phyloP scores from a whole-genome alignment of 805 yeast species.

The Grigorovia yakushimaensis region DNA sequence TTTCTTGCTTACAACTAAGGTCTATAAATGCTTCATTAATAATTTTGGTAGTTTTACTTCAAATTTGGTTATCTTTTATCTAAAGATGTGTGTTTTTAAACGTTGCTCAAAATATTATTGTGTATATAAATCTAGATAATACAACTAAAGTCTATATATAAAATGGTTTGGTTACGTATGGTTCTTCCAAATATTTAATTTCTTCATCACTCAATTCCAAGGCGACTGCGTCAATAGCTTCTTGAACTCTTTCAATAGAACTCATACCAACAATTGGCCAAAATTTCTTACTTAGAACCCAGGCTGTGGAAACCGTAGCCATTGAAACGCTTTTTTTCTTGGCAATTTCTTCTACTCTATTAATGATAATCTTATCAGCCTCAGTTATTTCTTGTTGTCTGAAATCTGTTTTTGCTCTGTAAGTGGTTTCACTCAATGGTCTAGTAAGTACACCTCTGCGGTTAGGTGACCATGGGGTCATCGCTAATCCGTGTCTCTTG shows the following conservation, averaged over 20 bases:
- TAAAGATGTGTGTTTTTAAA: no score
- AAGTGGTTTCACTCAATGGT: slow-evolving; percentile 27
- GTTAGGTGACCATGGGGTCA: slow-evolving; percentile 53
- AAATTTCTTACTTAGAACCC: slow-evolving; percentile 43
- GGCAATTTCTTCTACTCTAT: slow-evolving; percentile 46
- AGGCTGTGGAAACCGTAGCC: slow-evolving; percentile 47
- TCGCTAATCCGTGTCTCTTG: slow-evolving; percentile 40
- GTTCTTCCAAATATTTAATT: slow-evolving; percentile 16
- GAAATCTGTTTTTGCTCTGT: slow-evolving; percentile 23
- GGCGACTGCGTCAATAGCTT: slow-evolving; percentile 36
- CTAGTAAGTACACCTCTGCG: slow-evolving; percentile 48
- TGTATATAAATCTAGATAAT: no score
- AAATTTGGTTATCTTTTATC: no score
- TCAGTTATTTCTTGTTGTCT: slow-evolving; percentile 35
- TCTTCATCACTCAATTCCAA: slow-evolving; percentile 30
- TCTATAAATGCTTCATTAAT: no score
- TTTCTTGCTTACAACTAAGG: no score
- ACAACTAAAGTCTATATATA: no score
- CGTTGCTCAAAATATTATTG: no score
- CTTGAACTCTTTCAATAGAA: slow-evolving; percentile 41
- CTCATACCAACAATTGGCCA: slow-evolving; percentile 48
- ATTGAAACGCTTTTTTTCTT: slow-evolving; percentile 37
- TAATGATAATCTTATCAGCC: slow-evolving; percentile 31
- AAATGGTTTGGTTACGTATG: slow-evolving; percentile 17
- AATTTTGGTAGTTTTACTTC: no score